Evolutionary conservation across 345 rosid species (phyloP), one percentile per base, ranked within the genome.

Genomic region (Geranium brycei): DNA sequence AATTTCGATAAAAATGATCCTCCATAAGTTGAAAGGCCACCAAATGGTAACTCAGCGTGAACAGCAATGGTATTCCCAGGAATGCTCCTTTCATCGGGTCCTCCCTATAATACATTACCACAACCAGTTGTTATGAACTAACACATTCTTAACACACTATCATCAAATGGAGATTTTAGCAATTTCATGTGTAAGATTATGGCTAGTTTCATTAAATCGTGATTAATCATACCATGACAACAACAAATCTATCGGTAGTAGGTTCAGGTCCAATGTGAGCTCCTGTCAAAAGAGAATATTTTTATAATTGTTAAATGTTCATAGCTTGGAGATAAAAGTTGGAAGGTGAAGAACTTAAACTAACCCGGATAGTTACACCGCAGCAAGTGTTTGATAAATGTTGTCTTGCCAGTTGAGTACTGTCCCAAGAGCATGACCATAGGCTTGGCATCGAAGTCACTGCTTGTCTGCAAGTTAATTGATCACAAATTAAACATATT

Each of bases 231-330:
- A 93, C 96, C 97, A 90, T 90, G 61, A 89, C 99, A 76, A 88
- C 96, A 67, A 90, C 96, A 76, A 93, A 93, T 76, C 97, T 82
- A 75, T 93, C 99, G 6, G 97, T 93, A 17, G 97, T 93, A 61
- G 99, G 99, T 80, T 90, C 99, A 17, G 99, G 97, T 65, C 97
- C 99, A 30, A 90, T 90, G 75, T 93, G 97, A 75, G 96, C 96
- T 75, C 99, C 96, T 93, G 82, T 31, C 28, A 23, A 51, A 58
- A 66, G 53, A 3, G 41, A 35, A 35, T 35, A 4, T 35, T 4
- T 35, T 7, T 35, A 35, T 35, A 35, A 35, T 35, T 4, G 41
- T 35, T 31, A 32, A 17, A 31, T 10, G 31, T n/a, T 35, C 41
- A 47, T 31, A 51, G 41, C 59, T 5, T 15, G 62, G 41, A 57